Evolutionary conservation across 148 eudicot genomes (phyloP).

Genomic region (Rheum nobile): DNA sequence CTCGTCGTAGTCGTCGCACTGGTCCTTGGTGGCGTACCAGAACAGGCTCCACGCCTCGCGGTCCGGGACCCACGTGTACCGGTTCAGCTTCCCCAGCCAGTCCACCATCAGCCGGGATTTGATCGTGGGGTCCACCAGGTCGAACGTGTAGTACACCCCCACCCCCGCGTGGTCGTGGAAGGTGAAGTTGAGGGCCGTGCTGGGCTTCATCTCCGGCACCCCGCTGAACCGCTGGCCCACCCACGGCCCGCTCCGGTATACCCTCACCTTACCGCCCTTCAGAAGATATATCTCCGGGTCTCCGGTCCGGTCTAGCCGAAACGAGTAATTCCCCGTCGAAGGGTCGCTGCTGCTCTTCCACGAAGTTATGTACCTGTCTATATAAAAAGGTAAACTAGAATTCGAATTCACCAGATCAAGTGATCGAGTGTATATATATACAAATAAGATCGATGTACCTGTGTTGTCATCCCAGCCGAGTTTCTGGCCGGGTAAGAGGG

Average conservation of each 20-base stretch:
- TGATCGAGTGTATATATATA: too few species aligned
- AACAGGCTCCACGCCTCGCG: conserved; percentile 21
- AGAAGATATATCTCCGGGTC: conserved; percentile 27
- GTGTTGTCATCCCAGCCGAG: conserved; percentile 26
- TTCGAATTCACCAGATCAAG: too few species aligned
- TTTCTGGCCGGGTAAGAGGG: conserved; percentile 32
- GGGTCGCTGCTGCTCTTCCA: conserved; percentile 23
- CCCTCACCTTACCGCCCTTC: not conserved
- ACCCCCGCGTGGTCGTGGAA: conserved; percentile 12
- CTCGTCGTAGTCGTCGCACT: conserved; percentile 26
- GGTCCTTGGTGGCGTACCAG: conserved; percentile 43
- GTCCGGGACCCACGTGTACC: conserved; percentile 16
- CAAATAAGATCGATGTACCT: conserved; percentile 15
- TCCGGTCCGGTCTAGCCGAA: conserved; percentile 20
- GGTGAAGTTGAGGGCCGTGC: conserved; percentile 17
- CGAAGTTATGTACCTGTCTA: conserved; percentile 18
- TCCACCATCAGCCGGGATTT: conserved; percentile 27
- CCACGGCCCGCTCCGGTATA: conserved; percentile 77
- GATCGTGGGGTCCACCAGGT: conserved; percentile 12
- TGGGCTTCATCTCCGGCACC: conserved; percentile 45
- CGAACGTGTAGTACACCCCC: conserved; percentile 19
- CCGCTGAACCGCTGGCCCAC: conserved; percentile 70
- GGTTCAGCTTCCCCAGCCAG: conserved; percentile 20
- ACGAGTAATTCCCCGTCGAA: conserved; percentile 18
- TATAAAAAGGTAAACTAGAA: too few species aligned